Base-by-base conservation (phyloP, 371 early-diverging fungal species). In the Umbelopsis sp. region DNA sequence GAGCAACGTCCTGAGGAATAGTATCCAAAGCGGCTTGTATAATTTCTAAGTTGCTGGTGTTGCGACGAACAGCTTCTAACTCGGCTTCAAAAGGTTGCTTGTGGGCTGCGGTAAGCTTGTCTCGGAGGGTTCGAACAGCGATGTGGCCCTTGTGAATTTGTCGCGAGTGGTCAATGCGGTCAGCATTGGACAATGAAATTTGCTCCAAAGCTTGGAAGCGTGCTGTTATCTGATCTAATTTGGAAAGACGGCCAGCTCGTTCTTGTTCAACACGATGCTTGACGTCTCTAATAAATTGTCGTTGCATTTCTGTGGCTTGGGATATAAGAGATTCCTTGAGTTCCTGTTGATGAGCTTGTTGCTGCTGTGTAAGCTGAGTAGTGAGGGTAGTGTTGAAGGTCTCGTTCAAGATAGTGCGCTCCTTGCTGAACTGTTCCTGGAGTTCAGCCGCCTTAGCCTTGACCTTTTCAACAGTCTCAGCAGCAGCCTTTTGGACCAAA, bases 161-260 rank as follows among this genome's bases (percentile, higher is more conserved):
- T 57, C 83, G 71, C 41, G 86, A 72, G 69, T 70, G 51, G 66
- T 81, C 78, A 74, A 88, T 65, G 65, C 77, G 76, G 72, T 83
- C 83, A 16, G 87, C 86, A 37, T 86, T 88, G n/a, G 86, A 80
- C 24, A 89, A 50, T 22, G 80, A 72, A 65, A 88, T 78, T 12
- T 73, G 65, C 72, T 93, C 91, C 35, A 96, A 84, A 44, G 87
- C 78, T 75, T 89, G 90, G 50, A 95, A 79, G 67, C 93, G 92
- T 50, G 89, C 70, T 65, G 86, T 83, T 52, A 96, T 86, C 53
- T 88, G 86, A 74, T 96, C 95, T 57, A 97, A 71, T 35, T 90
- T 81, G 7, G 95, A 93, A 52, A 97, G 82, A 16, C 97, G 91
- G 29, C 95, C 94, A 32, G 87, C 89, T 46, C 97, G 88, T 81